These are phyloP conservation scores for Geranium incanum DNA, from an alignment of 441 rosid species.

Conservation along the genomic window DNA sequence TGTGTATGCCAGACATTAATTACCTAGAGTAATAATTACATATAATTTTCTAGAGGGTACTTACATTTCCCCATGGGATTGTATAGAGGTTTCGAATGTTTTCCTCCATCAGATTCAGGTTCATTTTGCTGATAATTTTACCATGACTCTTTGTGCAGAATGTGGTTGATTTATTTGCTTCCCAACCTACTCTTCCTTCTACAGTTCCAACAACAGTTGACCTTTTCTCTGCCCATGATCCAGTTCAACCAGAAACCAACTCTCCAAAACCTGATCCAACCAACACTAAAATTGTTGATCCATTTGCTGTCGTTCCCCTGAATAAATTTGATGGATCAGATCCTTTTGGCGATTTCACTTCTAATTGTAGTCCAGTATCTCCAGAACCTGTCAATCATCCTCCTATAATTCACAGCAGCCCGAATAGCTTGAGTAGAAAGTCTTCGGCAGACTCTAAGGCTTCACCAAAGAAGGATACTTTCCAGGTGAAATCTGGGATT, in stretches of 20 bases:
- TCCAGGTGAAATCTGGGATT: slow-evolving; percentile 86
- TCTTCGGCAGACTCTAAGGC: slow-evolving; percentile 36
- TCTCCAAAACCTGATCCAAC: slow-evolving; percentile 32
- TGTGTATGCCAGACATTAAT: too few species aligned
- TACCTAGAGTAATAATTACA: not conserved
- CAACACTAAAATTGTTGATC: slow-evolving; percentile 40
- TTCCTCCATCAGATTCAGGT: slow-evolving; percentile 7
- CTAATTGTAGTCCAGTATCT: slow-evolving; percentile 40
- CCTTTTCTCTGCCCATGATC: slow-evolving; percentile 44
- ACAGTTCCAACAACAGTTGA: slow-evolving; percentile 47
- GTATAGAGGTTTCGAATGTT: not conserved
- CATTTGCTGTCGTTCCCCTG: slow-evolving; percentile 81
- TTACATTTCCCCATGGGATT: not conserved
- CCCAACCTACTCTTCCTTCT: slow-evolving; percentile 37
- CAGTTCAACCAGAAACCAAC: slow-evolving; percentile 44
- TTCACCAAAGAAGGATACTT: slow-evolving; percentile 48
- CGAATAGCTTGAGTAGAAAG: slow-evolving; percentile 31
- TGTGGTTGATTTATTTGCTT: slow-evolving; percentile 68
- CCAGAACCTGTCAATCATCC: slow-evolving; percentile 33
- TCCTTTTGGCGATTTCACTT: slow-evolving; percentile 70
- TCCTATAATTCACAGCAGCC: slow-evolving; percentile 30
- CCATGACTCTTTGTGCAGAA: slow-evolving; percentile 37
- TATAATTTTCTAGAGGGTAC: not conserved
- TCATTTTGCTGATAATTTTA: slow-evolving; percentile 8
- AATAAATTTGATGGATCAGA: slow-evolving; percentile 52